phyloP scores from a whole-genome alignment of 2,329 filamentous ascomycete genomes.

The Cryphonectria parasitica region DNA sequence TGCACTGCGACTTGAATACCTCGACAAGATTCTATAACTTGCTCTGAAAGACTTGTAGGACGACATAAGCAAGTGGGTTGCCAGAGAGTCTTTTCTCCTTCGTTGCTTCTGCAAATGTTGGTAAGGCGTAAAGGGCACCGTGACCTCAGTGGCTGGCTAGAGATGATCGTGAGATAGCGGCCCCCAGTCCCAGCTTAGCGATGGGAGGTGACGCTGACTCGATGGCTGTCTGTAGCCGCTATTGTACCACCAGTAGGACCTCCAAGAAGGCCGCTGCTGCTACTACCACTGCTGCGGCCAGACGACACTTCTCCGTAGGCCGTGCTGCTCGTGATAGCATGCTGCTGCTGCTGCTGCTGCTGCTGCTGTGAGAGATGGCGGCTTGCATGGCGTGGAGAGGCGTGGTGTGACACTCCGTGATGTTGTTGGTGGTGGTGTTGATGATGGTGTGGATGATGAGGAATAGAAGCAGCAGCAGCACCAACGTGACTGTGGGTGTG shows the following conservation, averaged over 20 bases:
- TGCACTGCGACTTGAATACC: background rate
- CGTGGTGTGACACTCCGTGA: slow-evolving; percentile 17
- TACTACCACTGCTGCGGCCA: slow-evolving; percentile 22
- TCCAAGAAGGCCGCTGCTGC: slow-evolving; percentile 19
- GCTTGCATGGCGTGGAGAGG: slow-evolving; percentile 20
- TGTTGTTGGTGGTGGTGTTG: slow-evolving; percentile 17
- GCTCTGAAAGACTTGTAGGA: background rate
- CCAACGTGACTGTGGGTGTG: slow-evolving; percentile 15
- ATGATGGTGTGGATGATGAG: slow-evolving; percentile 19
- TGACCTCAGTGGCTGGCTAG: background rate
- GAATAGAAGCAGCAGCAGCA: background rate
- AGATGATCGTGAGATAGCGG: background rate
- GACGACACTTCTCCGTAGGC: slow-evolving; percentile 25
- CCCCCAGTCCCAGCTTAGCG: slow-evolving; percentile 15
- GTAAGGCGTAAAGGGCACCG: background rate
- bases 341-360: slow-evolving; percentile 17
- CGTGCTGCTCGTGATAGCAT: slow-evolving; percentile 22
- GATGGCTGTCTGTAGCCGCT: slow-evolving; percentile 25
- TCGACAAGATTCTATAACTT: background rate
- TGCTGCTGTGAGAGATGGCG: slow-evolving; percentile 22
- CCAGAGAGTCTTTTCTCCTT: background rate
- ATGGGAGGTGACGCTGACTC: slow-evolving; percentile 19
- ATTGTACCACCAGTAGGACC: slow-evolving; percentile 20
- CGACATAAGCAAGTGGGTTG: background rate
- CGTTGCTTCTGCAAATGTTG: background rate